Evolutionary conservation across 495 filamentous ascomycete genomes (phyloP).

Genomic region (Hypoxylon lienhwacheense): DNA sequence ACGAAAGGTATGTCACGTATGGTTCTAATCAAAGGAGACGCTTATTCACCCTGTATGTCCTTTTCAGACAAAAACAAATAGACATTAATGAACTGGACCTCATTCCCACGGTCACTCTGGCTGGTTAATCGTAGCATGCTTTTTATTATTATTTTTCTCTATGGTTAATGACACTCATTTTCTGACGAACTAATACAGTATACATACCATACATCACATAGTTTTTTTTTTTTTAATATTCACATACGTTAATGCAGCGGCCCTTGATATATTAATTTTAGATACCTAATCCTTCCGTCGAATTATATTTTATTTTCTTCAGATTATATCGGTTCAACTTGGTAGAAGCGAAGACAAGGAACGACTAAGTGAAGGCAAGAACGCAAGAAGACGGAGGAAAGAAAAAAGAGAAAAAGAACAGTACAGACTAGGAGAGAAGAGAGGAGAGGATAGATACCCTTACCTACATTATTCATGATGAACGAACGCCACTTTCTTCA

Average conservation of each 20-base stretch:
- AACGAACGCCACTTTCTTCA: constrained; percentile 1
- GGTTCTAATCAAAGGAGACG: constrained; percentile 13
- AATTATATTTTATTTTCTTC: too few species aligned
- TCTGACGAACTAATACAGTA: constrained; percentile 15
- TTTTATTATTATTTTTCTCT: constrained; percentile 10
- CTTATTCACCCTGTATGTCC: not conserved
- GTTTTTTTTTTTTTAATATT: not conserved
- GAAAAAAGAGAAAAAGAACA: not conserved
- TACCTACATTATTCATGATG: too few species aligned
- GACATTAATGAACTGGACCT: constrained; percentile 12
- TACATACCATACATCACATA: constrained; percentile 9
- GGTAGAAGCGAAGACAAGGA: too few species aligned
- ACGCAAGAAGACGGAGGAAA: not conserved
- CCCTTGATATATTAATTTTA: constrained; percentile 5
- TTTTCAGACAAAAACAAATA: constrained; percentile 14
- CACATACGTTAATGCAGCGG: too few species aligned
- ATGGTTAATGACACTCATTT: constrained; percentile 18
- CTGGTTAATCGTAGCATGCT: too few species aligned
- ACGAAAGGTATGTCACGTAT: constrained; percentile 18
- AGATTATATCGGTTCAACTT: too few species aligned
- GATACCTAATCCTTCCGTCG: constrained; percentile 2
- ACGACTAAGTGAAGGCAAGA: too few species aligned
- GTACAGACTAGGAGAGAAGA: not conserved
- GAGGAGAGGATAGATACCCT: constrained; percentile 1
- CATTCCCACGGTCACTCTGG: not conserved